Percentiles rank a stretch among this genome's conserved stretches.
These are phyloP conservation scores for Talaromyces verruculosus DNA, from an alignment of 2,329 filamentous ascomycete genomes.

Conservation along the genomic window DNA sequence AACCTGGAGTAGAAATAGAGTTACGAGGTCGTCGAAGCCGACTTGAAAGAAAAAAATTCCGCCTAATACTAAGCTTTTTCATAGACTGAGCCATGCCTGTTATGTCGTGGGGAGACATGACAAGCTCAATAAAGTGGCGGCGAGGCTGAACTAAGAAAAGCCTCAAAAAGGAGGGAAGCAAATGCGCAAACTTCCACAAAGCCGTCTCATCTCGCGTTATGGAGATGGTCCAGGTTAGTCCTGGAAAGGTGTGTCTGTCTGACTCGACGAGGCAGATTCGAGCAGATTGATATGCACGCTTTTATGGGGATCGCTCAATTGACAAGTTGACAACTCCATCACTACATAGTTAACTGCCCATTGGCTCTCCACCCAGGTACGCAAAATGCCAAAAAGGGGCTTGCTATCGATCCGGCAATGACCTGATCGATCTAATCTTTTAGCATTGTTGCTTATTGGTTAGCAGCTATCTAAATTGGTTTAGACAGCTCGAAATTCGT, in stretches of 20 bases:
- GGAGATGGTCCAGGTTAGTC: not conserved
- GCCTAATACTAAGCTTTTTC: not conserved
- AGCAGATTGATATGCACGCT: not conserved
- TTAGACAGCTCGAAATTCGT: not conserved
- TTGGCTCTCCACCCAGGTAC: not conserved
- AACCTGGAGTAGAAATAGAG: not conserved
- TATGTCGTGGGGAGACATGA: not conserved
- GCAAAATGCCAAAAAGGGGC: not conserved
- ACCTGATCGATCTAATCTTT: not conserved
- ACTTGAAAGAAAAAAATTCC: not conserved
- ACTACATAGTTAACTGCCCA: not conserved
- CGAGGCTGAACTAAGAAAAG: not conserved
- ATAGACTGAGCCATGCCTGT: not conserved
- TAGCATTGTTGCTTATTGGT: not conserved
- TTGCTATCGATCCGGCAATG: not conserved
- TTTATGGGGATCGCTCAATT: not conserved
- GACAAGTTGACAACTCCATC: not conserved
- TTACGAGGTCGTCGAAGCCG: not conserved
- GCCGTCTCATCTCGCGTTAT: not conserved
- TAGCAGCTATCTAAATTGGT: not conserved
- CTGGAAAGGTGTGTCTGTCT: not conserved
- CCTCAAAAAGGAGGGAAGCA: not conserved
- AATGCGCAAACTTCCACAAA: no score
- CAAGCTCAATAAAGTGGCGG: not conserved
- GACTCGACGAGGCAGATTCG: conserved; percentile 1